Evolutionary conservation across 2,329 filamentous ascomycete species (phyloP), one percentile per base, ranked within the genome.

Genomic region (Cladosporium cucumerinum): DNA sequence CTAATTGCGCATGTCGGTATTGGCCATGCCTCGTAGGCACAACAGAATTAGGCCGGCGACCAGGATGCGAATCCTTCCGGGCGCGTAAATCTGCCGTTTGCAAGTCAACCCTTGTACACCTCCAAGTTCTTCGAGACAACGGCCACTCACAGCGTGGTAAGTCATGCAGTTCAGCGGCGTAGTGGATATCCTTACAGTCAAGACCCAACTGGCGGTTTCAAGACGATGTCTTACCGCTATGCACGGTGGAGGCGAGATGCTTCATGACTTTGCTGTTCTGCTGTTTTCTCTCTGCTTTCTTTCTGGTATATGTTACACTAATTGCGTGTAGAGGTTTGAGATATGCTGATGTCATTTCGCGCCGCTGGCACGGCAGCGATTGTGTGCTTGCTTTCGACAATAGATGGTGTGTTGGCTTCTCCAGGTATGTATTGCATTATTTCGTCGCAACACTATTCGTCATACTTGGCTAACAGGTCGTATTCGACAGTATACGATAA

Each of bases 31-130:
- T 54, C 51, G 51, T 10, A 32, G 26, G 48, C 16, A 32, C 28
- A 10, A 30, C 51, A 32, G 49, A 25, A 52, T n/a, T n/a, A 5
- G 49, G 49, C 49, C 5, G 7, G 25, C 25, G 18, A 18, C 49
- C 26, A 52, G 49, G 49, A 52, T 30, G 51, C 28, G 51, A 54
- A 54, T 54, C 51, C 51, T 54, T 32, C 51, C 26, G 51, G 51
- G 51, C 51, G 51, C 26, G 26, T 54, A 54, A 54, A 28, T 54
- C 26, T 54, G 26, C 14, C n/a, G 30, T 54, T n/a, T 54, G 51
- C 51, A 54, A 54, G 51, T 54, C 28, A 54, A 54, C 26, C 51
- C 51, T 54, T 54, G 51, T 54, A 32, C 51, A 28, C 51, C n/a
- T 54, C 51, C 51, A 28, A 54, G 26, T 32, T 21, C 7, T 32